Evolutionary conservation across 331 rosid genomes (phyloP), one percentile per base, ranked within the genome.

Genomic region (Quercus phellos): DNA sequence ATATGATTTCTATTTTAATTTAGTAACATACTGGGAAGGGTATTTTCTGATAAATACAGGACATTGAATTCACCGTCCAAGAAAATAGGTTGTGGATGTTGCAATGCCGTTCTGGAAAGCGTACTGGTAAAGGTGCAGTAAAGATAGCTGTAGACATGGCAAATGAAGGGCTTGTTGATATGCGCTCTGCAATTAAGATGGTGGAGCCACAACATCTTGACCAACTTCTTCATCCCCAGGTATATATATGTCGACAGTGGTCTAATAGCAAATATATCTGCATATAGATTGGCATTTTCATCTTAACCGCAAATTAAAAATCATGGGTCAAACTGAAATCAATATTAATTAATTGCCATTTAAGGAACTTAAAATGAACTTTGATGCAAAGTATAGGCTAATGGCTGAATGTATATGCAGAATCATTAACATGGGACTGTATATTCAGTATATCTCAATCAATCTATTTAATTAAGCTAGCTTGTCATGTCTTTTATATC

Each of bases 141-240:
- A 95, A 91, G 89, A 95, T 95, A 83, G 97, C 99, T 1, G 97
- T 93, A 38, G 98, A 95, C 59, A 86, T 95, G 96, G 96, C 87
- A 35, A 82, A 87, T 63, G 99, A 95, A 80, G 92, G 93, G 69
- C 96, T 91, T 77, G 89, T 95, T 71, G 97, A 95, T 82, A 77
- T 69, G 70, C 87, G 72, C 53, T 81, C 94, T 34, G 89, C 97
- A 22, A 84, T 93, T 83, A 95, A 93, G 85, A 87, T 90, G 98
- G 99, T 95, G 64, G 97, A 91, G 88, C 99, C 99, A 42, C 94
- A 85, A 6, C 98, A 95, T 86, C 89, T 95, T 53, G 98, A 93
- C 81, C 99, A 95, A 80, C 96, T 95, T 71, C 98, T 95, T 80
- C 98, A 93, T 53, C 97, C 98, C 27, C 99, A 93, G 98, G 99